These are phyloP conservation scores for Paralagenidium karlingii DNA, from an alignment of 352 stramenopile species.

Conservation along the genomic window DNA sequence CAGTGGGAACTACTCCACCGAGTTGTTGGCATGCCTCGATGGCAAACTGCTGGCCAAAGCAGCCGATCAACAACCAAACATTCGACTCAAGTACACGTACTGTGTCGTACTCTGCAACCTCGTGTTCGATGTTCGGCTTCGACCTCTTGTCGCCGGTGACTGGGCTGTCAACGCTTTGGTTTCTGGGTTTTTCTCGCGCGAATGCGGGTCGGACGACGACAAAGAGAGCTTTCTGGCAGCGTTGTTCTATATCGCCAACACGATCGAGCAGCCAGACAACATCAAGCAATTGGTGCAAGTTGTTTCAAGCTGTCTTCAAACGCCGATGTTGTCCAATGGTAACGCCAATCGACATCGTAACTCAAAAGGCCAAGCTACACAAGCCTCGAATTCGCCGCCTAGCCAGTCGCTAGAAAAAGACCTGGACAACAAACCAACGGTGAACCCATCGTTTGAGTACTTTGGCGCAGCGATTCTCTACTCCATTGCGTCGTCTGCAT, in stretches of 20 bases:
- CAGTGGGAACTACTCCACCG: constrained; percentile 22
- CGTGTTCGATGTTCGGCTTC: constrained; percentile 49
- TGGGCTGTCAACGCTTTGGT: constrained; percentile 34
- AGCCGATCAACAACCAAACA: constrained; percentile 12
- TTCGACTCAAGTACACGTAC: constrained; percentile 45
- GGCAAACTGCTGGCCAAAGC: constrained; percentile 30
- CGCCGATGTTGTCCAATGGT: no score
- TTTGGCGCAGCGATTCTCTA: no score
- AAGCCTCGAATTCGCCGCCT: no score
- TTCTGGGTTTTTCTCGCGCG: constrained; percentile 39
- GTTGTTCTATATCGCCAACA: constrained; percentile 46
- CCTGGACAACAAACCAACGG: no score
- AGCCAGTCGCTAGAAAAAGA: no score
- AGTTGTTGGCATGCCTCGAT: constrained; percentile 41
- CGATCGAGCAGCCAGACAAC: constrained; percentile 42
- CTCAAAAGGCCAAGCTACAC: no score
- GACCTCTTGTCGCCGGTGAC: constrained; percentile 50
- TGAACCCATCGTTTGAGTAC: no score
- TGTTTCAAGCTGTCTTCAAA: constrained; percentile 26
- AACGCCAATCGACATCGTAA: no score
- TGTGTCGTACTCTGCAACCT: constrained; percentile 47
- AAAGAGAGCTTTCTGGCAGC: constrained; percentile 54
- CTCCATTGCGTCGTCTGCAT: no score
- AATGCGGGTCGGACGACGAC: constrained; percentile 48
- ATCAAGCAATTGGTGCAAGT: constrained; percentile 46